A percentile compares a stretch with the other conserved stretches of the same genome.
These are phyloP conservation scores for Casuarina equisetifolia DNA, from an alignment of 306 rosid genomes.

Conservation along the genomic window DNA sequence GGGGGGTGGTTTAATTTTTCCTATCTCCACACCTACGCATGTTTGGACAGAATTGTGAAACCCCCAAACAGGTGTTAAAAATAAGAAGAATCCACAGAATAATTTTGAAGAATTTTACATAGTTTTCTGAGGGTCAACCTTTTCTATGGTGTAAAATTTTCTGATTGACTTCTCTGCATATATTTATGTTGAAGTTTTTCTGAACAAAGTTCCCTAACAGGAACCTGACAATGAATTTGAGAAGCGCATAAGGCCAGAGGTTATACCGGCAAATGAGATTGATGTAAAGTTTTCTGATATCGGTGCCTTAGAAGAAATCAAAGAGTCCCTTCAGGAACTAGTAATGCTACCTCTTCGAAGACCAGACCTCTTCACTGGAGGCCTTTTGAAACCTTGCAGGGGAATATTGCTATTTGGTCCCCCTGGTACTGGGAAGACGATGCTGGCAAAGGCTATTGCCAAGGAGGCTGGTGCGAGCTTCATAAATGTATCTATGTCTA, in stretches of 20 bases:
- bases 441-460: conserved; percentile 98
- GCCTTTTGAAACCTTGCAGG: conserved; percentile 90
- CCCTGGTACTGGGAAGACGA: conserved; percentile 97
- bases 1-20: too few species aligned
- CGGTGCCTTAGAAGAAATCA: conserved; percentile 83
- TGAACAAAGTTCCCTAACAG: conserved; percentile 33
- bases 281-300: conserved; percentile 78
- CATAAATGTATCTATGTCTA: conserved; percentile 97
- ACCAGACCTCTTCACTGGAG: conserved; percentile 95
- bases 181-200: conserved; percentile 19
- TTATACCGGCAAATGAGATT: conserved; percentile 82
- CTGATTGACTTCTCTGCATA: neutral
- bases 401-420: conserved; percentile 93
- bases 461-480: conserved; percentile 97
- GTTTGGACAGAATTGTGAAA: neutral
- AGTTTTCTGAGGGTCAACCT: neutral
- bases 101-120: neutral
- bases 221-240: conserved; percentile 94
- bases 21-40: neutral
- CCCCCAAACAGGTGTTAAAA: neutral
- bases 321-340: conserved; percentile 95
- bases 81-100: neutral
- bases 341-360: conserved; percentile 95
- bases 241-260: conserved; percentile 93
- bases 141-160: conserved; percentile 1